A percentile compares a stretch with the other conserved stretches of the same genome.
Evolutionary conservation across 1,139 yeast genomes (phyloP).

Genomic region (Debaryomyces subglobosus): DNA sequence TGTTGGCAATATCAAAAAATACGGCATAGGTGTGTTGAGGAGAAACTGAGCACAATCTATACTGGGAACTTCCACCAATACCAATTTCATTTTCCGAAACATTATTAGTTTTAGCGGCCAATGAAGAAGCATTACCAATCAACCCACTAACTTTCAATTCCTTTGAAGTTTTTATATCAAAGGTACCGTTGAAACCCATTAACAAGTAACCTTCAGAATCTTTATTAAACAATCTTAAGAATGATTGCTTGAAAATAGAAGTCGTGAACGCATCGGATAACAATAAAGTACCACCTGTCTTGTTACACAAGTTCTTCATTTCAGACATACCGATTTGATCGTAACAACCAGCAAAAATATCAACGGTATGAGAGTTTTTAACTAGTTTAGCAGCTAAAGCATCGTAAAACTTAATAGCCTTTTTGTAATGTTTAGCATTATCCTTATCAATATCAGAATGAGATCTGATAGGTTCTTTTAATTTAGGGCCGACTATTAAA

Average conservation of each 20-base stretch:
- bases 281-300: slow-evolving; percentile 91
- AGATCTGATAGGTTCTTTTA: slow-evolving; percentile 95
- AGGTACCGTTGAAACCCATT: slow-evolving; percentile 85
- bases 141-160: slow-evolving; percentile 91
- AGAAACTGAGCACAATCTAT: slow-evolving; percentile 80
- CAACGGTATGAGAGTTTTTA: slow-evolving; percentile 84
- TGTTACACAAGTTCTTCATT: slow-evolving; percentile 86
- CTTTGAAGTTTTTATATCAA: slow-evolving; percentile 86
- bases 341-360: slow-evolving; percentile 95
- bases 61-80: slow-evolving; percentile 85
- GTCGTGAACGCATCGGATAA: slow-evolving; percentile 96
- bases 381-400: slow-evolving; percentile 68
- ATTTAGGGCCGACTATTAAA: slow-evolving; percentile 85
- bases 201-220: slow-evolving; percentile 83
- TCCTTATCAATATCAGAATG: slow-evolving; percentile 88
- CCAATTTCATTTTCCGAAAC: slow-evolving; percentile 95
- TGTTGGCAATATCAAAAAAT: slow-evolving; percentile 81
- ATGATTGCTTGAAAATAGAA: slow-evolving; percentile 92
- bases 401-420: slow-evolving; percentile 87
- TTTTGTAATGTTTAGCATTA: slow-evolving; percentile 85
- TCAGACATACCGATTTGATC: slow-evolving; percentile 98
- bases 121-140: slow-evolving; percentile 89
- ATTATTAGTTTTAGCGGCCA: slow-evolving; percentile 62
- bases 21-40: slow-evolving; percentile 87
- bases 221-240: slow-evolving; percentile 81